A percentile compares a stretch with the other conserved stretches of the same genome.
phyloP scores from a whole-genome alignment of 1,139 yeast species.

The Debaryomyces udenii region DNA sequence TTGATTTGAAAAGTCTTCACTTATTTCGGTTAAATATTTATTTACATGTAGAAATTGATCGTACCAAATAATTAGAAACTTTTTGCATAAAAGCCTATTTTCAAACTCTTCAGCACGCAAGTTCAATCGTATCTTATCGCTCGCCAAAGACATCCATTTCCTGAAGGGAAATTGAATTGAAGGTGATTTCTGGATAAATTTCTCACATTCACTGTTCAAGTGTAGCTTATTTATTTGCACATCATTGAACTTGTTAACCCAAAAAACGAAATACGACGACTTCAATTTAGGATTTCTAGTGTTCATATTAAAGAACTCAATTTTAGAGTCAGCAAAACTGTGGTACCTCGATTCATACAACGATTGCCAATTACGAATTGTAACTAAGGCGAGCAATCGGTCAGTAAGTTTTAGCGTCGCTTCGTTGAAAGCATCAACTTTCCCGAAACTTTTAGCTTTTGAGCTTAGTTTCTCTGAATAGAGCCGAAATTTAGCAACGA shows the following conservation, averaged over 20 bases:
- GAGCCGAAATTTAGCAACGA: conserved; percentile 8
- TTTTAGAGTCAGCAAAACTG: conserved; percentile 18
- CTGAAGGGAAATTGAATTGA: conserved; percentile 14
- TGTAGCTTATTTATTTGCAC: conserved; percentile 13
- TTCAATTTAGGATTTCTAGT: conserved; percentile 17
- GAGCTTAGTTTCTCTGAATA: conserved; percentile 5
- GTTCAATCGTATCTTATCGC: not conserved
- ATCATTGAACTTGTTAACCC: conserved; percentile 27
- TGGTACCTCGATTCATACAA: conserved; percentile 20
- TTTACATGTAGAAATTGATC: conserved; percentile 30
- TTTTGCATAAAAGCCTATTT: conserved; percentile 27
- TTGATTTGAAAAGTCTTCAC: conserved; percentile 33
- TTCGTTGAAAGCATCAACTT: not conserved
- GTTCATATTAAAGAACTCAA: conserved; percentile 18
- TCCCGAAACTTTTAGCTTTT: conserved; percentile 12
- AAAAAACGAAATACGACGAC: conserved; percentile 19
- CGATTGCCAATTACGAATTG: conserved; percentile 24
- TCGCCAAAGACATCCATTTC: conserved; percentile 18
- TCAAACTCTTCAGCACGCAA: conserved; percentile 21
- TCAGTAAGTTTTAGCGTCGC: not conserved
- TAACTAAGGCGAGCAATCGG: not conserved
- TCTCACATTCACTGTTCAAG: conserved; percentile 19
- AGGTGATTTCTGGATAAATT: conserved; percentile 16
- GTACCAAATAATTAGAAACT: conserved; percentile 38
- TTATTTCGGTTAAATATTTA: conserved; percentile 28